Evolutionary conservation across 2,329 filamentous ascomycete genomes (phyloP).

Genomic region (Dendrostoma leiphaemia): DNA sequence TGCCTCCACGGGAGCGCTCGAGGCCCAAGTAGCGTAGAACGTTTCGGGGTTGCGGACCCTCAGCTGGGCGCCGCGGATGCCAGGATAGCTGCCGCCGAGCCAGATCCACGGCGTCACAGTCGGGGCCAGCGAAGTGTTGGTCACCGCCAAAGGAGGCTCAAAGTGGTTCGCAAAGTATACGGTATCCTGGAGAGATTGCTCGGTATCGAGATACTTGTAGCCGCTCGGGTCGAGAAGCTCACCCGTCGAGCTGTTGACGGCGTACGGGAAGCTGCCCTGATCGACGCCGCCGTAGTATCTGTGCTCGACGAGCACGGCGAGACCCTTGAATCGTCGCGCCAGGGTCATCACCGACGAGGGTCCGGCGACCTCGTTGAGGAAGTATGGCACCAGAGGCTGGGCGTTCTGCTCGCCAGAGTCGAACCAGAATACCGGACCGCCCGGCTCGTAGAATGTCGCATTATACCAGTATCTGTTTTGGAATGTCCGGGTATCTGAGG

Average conservation of each 20-base stretch:
- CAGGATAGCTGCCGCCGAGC: constrained; percentile 49
- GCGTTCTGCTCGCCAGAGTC: constrained; percentile 23
- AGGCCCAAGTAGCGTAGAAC: constrained; percentile 50
- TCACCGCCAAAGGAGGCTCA: constrained; percentile 26
- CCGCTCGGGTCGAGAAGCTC: constrained; percentile 10
- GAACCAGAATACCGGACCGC: constrained; percentile 25
- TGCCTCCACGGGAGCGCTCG: constrained; percentile 46
- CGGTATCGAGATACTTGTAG: constrained; percentile 25
- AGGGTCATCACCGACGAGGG: constrained; percentile 20
- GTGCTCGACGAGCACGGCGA: constrained; percentile 26
- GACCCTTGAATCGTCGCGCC: constrained; percentile 21
- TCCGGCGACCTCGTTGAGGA: constrained; percentile 16
- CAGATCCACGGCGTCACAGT: constrained; percentile 50
- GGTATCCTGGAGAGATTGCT: constrained; percentile 28
- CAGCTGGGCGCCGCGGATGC: constrained; percentile 48
- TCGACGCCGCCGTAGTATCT: constrained; percentile 24
- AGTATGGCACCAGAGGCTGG: neutral
- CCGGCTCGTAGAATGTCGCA: constrained; percentile 23
- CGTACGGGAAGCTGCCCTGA: constrained; percentile 21
- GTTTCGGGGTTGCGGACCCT: constrained; percentile 44
- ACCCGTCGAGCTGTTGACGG: constrained; percentile 18
- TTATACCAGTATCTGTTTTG: constrained; percentile 24
- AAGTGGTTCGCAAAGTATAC: constrained; percentile 27
- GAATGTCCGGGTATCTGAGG: constrained; percentile 21
- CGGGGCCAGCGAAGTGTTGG: constrained; percentile 28